phyloP scores from a whole-genome alignment of 257 asterid genomes.

The Capsicum chinense region DNA sequence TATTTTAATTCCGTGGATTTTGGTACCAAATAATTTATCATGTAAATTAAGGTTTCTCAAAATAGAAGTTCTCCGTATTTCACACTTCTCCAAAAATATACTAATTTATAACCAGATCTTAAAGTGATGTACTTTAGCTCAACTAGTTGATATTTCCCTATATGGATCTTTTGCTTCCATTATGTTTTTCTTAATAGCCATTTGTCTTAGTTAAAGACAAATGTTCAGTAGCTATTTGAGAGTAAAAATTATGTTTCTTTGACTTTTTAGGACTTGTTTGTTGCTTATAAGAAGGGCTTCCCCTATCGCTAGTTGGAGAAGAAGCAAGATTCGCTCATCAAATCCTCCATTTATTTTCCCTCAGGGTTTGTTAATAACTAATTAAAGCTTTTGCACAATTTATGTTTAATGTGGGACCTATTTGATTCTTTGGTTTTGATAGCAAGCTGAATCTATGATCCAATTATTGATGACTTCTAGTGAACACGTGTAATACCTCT shows the following conservation, averaged over 20 bases:
- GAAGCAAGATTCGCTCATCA: conserved; percentile 39
- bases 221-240: background rate
- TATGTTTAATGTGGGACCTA: conserved; percentile 20
- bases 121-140: too few species aligned
- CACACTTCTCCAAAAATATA: background rate
- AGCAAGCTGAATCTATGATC: conserved; percentile 75
- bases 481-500: conserved; percentile 39
- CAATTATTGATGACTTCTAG: conserved; percentile 82
- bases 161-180: background rate
- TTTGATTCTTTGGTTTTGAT: conserved; percentile 33
- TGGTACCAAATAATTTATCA: background rate
- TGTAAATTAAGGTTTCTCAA: background rate
- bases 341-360: conserved; percentile 69
- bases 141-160: background rate
- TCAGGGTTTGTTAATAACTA: conserved; percentile 51
- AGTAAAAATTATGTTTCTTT: background rate
- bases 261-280: conserved; percentile 71
- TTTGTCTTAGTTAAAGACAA: background rate
- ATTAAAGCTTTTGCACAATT: conserved; percentile 26
- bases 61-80: background rate
- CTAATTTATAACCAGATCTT: too few species aligned
- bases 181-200: background rate
- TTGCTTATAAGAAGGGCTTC: conserved; percentile 97
- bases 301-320: conserved; percentile 78
- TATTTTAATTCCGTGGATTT: background rate